Evolutionary conservation across 306 rosid species (phyloP).

Genomic region (Benincasa hispida): DNA sequence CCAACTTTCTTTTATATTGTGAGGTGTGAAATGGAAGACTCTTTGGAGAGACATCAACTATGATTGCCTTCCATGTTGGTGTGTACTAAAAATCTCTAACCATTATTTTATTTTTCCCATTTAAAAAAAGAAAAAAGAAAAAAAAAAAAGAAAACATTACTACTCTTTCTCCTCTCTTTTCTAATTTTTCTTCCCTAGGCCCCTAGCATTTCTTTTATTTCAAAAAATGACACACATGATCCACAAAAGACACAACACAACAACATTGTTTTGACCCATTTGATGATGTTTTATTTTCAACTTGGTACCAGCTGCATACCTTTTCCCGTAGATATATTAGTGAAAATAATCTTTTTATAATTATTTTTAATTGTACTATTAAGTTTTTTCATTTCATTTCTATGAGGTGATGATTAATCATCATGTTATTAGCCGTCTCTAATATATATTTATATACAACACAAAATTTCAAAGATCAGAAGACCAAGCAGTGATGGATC

Average conservation of each 20-base stretch:
- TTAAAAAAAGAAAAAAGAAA: not conserved
- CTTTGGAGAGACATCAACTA: slow-evolving; percentile 7
- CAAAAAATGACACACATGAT: slow-evolving; percentile 2
- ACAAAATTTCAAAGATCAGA: not conserved
- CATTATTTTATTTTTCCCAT: not conserved
- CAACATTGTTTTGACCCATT: not conserved
- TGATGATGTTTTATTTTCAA: slow-evolving; percentile 1
- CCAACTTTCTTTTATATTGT: slow-evolving; percentile 6
- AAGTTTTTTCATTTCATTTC: not conserved
- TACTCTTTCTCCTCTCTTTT: not conserved
- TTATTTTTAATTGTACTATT: not conserved
- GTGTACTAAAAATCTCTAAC: slow-evolving; percentile 2
- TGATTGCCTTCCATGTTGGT: slow-evolving; percentile 7
- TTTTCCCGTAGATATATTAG: not conserved
- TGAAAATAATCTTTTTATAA: not conserved
- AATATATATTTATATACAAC: not conserved
- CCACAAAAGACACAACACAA: not conserved
- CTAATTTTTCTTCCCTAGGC: not conserved
- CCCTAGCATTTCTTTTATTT: not conserved
- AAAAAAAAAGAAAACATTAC: not conserved
- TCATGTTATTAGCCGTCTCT: slow-evolving; percentile 8
- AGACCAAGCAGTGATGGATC: not conserved
- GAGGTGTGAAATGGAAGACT: slow-evolving; percentile 43
- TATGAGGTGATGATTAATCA: not conserved
- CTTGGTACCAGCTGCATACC: not conserved